phyloP scores from a whole-genome alignment of 805 yeast genomes.

The Nadsonia fulvescens region DNA sequence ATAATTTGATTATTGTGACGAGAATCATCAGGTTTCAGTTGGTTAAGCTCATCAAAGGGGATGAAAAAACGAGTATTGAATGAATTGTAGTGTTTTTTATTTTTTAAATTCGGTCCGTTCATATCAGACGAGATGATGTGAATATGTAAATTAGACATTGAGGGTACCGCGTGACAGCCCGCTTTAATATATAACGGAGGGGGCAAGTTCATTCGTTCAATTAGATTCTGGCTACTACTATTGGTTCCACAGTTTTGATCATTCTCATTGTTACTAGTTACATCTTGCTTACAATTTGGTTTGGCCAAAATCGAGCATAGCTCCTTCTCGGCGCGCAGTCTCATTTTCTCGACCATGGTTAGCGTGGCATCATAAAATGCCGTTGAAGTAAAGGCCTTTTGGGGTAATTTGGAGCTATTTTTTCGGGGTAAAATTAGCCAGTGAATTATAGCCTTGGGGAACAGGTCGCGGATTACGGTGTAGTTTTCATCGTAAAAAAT shows the following conservation, averaged over 20 bases:
- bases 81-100: slow-evolving; percentile 50
- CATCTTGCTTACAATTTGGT: no score
- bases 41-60: slow-evolving; percentile 30
- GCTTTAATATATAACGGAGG: no score
- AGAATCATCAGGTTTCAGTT: slow-evolving; percentile 9
- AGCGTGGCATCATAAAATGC: no score
- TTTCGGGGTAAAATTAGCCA: slow-evolving; percentile 41
- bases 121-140: slow-evolving; percentile 58
- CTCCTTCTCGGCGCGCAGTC: no score
- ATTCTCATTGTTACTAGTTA: no score
- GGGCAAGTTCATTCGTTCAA: no score
- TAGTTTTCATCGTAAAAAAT: slow-evolving; percentile 32
- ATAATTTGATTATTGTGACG: slow-evolving; percentile 22
- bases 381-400: no score
- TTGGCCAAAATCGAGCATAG: no score
- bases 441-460: slow-evolving; percentile 47
- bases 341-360: no score
- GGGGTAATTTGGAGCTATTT: no score
- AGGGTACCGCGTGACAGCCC: slow-evolving; percentile 62
- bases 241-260: no score
- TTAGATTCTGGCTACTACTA: no score
- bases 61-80: slow-evolving; percentile 53
- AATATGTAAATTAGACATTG: slow-evolving; percentile 49
- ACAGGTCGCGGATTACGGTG: slow-evolving; percentile 39
- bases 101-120: slow-evolving; percentile 33